phyloP scores from a whole-genome alignment of 169 alveolate species.

The Eimeria brunetti region DNA sequence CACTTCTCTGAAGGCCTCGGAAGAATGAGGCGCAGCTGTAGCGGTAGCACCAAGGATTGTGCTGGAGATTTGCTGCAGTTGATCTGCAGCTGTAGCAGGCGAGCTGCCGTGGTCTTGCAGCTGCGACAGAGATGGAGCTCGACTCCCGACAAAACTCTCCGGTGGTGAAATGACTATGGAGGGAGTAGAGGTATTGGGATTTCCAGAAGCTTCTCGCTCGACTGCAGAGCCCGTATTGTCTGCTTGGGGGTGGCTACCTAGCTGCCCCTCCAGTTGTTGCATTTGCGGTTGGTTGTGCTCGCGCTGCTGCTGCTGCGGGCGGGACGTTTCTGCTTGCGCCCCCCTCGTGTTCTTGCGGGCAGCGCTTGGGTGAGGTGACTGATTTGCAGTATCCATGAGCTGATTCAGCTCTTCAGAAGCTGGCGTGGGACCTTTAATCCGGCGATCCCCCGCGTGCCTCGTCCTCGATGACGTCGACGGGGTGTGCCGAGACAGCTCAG shows the following conservation, averaged over 20 bases:
- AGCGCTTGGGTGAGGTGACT: not conserved
- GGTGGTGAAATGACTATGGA: not conserved
- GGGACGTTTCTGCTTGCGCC: not conserved
- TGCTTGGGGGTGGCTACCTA: not conserved
- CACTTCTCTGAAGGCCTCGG: not conserved
- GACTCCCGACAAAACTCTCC: not conserved
- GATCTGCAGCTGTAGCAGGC: slow-evolving; percentile 3
- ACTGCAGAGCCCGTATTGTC: not conserved
- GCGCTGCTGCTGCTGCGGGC: slow-evolving; percentile 45
- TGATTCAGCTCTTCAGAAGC: slow-evolving; percentile 22
- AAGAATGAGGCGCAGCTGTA: not conserved
- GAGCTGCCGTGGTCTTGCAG: slow-evolving; percentile 4
- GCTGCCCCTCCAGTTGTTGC: slow-evolving; percentile 8
- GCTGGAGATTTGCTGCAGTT: not conserved
- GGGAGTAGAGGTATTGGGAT: slow-evolving; percentile 11
- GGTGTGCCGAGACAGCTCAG: not conserved
- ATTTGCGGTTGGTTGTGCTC: slow-evolving; percentile 6
- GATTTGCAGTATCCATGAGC: slow-evolving; percentile 10
- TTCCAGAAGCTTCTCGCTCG: not conserved
- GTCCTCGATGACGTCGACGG: slow-evolving; percentile 40
- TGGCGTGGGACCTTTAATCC: not conserved
- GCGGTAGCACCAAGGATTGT: not conserved
- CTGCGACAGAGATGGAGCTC: not conserved
- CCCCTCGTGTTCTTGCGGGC: slow-evolving; percentile 10
- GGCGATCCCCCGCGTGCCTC: slow-evolving; percentile 22